Evolutionary conservation across 208 protist species (phyloP).

Genomic region (Leishmania tropica): DNA sequence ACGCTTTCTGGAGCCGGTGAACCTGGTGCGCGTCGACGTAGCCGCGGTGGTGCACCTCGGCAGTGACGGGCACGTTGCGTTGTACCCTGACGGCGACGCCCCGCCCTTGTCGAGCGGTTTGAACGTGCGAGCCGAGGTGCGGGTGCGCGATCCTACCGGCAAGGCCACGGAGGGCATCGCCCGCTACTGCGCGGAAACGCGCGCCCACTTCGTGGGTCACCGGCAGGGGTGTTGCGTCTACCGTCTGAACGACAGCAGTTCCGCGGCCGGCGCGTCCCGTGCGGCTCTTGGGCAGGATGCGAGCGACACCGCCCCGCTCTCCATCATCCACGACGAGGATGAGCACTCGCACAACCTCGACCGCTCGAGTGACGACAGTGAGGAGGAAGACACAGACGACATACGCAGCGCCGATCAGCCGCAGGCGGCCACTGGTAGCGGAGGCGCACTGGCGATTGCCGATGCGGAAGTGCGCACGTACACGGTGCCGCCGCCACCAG

Average conservation of each 20-base stretch:
- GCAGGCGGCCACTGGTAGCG: background rate
- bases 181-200: constrained; percentile 16
- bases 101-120: constrained; percentile 46
- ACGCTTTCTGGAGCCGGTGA: constrained; percentile 82
- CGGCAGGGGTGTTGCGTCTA: constrained; percentile 31
- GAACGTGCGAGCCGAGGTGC: constrained; percentile 67
- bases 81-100: constrained; percentile 53
- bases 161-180: constrained; percentile 31
- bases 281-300: constrained; percentile 1
- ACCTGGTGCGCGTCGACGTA: constrained; percentile 74
- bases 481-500: constrained; percentile 11
- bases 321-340: constrained; percentile 32
- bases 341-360: constrained; percentile 23
- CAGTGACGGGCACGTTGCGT: constrained; percentile 57
- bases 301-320: constrained; percentile 5
- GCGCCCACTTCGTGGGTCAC: constrained; percentile 13
- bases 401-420: background rate
- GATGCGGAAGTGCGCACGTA: constrained; percentile 17
- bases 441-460: constrained; percentile 5
- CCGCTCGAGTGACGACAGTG: constrained; percentile 11
- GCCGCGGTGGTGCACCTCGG: constrained; percentile 54
- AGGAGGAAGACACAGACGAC: background rate
- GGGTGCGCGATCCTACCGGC: constrained; percentile 58
- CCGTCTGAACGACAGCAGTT: constrained; percentile 20
- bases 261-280: background rate